These are phyloP conservation scores for Neurospora terricola DNA, from an alignment of 495 filamentous ascomycete species.

Conservation along the genomic window DNA sequence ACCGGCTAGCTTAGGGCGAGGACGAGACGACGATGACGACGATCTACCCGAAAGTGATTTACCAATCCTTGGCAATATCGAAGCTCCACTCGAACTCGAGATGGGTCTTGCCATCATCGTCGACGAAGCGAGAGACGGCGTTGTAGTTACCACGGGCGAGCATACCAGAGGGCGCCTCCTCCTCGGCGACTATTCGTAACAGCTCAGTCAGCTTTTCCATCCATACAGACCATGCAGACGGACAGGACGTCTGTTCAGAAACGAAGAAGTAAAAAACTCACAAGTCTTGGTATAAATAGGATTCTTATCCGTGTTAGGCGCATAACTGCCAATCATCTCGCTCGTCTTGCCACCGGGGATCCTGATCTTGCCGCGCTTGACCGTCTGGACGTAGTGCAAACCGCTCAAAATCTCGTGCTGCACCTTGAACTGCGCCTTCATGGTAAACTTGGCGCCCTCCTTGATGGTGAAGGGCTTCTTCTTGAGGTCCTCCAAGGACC, in stretches of 20 bases:
- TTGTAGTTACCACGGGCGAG: conserved; percentile 77
- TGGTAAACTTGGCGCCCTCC: conserved; percentile 83
- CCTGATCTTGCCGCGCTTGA: conserved; percentile 75
- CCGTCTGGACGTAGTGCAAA: conserved; percentile 86
- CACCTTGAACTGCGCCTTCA: conserved; percentile 87
- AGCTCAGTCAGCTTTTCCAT: not conserved
- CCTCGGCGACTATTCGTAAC: conserved; percentile 56
- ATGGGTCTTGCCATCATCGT: conserved; percentile 82
- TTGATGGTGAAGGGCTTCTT: conserved; percentile 92
- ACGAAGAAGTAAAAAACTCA: conserved; percentile 41
- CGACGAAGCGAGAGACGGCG: conserved; percentile 75
- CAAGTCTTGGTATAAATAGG: conserved; percentile 82
- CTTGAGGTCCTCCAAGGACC: conserved; percentile 61
- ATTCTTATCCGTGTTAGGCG: conserved; percentile 77
- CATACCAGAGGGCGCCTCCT: conserved; percentile 87
- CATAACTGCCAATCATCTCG: conserved; percentile 95
- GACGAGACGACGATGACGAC: not conserved
- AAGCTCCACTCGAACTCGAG: conserved; percentile 89
- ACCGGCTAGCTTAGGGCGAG: not conserved
- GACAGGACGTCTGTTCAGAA: no score
- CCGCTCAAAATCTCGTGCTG: conserved; percentile 92
- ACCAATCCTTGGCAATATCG: conserved; percentile 93
- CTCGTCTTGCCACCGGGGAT: conserved; percentile 67
- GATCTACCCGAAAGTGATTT: conserved; percentile 11
- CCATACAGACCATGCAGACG: no score